Evolutionary conservation across 2,329 filamentous ascomycete species (phyloP), one percentile per base, ranked within the genome.

Genomic region (Colletotrichum sp.): DNA sequence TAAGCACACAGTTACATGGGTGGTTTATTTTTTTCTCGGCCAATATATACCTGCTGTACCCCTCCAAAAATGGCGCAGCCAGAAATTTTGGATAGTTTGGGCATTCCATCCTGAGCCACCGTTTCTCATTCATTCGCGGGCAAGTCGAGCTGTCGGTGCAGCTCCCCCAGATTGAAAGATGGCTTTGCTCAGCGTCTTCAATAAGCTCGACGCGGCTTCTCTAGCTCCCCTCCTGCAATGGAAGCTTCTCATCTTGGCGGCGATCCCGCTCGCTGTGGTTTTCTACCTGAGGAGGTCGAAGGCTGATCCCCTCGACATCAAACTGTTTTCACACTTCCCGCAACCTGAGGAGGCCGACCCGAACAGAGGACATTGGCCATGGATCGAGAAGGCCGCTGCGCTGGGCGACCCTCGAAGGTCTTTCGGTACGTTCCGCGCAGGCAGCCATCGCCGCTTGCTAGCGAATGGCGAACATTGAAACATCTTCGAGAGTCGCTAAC

Each of bases 341-440:
- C 67, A 74, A 9, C 72, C 72, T 6, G 72, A 74, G 52, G 67
- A 71, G 49, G 72, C 72, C 8, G 72, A 74, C 16, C 72, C 67
- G 24, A 64, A 71, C 30, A 70, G 72, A 57, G 72, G 72, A 4
- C 72, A 74, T 57, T 74, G 72, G 72, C 72, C 72, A 57, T 74
- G 72, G 72, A 74, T 74, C 49, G 72, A 74, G 67, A 74, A 74
- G 34, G 68, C 72, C 8, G 67, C 72, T 9, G 67, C 24, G 10
- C 60, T 74, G 3, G 72, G 72, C 16, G 72, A 71, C 49, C 72
- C 72, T 18, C 67, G 72, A n/a, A 71, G 72, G 28, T 69, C 72
- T 36, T 74, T 74, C 32, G 72, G 72, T 74, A 65, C 7, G 72
- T 59, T 4, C 8, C 21, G 18, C n/a, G 26, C 32, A n/a, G 59